phyloP scores from a whole-genome alignment of 2,329 filamentous ascomycete species.

The Claviceps purpurea region DNA sequence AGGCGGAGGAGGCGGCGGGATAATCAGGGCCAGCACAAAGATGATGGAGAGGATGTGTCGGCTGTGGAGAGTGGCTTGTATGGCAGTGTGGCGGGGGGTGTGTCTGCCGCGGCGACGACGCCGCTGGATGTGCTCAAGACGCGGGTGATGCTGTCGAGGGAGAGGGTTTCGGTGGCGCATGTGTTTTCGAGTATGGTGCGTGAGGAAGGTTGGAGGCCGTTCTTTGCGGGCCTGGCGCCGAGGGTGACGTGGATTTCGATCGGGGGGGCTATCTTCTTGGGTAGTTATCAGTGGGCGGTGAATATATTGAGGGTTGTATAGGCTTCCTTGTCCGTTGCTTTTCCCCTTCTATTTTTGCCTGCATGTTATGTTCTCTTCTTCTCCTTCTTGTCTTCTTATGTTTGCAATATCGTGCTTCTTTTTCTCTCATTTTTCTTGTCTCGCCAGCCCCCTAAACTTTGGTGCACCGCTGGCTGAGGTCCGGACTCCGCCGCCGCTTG shows the following conservation, averaged over 20 bases:
- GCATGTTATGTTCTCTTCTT: background rate
- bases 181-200: constrained; percentile 53
- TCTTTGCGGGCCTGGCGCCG: constrained; percentile 67
- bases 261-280: constrained; percentile 87
- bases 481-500: too few species aligned
- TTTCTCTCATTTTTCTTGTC: background rate
- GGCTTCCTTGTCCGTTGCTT: background rate
- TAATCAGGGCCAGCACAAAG: constrained; percentile 7
- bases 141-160: constrained; percentile 76
- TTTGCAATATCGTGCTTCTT: background rate
- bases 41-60: constrained; percentile 32
- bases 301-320: constrained; percentile 44
- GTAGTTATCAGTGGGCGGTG: constrained; percentile 80
- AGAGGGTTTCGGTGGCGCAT: constrained; percentile 43
- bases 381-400: too few species aligned
- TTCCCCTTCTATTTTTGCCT: too few species aligned
- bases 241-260: constrained; percentile 89
- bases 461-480: too few species aligned
- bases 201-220: constrained; percentile 51
- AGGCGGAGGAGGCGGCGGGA: constrained; percentile 13
- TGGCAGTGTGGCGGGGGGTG: constrained; percentile 68
- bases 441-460: too few species aligned
- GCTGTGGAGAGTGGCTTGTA: constrained; percentile 73
- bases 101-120: constrained; percentile 81
- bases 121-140: constrained; percentile 96